These are phyloP conservation scores for Xanthoparmelia taractica DNA, from an alignment of 495 filamentous ascomycete species.

Conservation along the genomic window DNA sequence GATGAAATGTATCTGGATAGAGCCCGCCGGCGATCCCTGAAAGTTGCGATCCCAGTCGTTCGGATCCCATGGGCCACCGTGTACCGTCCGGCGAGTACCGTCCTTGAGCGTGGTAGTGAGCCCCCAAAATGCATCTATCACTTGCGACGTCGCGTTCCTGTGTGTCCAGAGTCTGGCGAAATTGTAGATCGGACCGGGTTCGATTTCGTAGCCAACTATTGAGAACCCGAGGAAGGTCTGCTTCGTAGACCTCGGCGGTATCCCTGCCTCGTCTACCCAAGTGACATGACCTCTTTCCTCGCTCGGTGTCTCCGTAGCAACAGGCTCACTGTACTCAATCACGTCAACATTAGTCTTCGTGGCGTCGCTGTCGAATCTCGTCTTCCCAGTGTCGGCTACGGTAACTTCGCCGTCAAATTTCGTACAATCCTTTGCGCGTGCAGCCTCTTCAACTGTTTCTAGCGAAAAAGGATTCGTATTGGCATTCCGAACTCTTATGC, in stretches of 20 bases:
- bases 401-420: background rate
- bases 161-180: slow-evolving; percentile 4
- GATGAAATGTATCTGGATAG: slow-evolving; percentile 2
- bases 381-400: background rate
- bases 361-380: background rate
- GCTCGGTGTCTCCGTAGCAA: background rate
- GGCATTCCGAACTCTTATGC: background rate
- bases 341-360: background rate
- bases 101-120: background rate
- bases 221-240: slow-evolving; percentile 12
- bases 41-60: slow-evolving; percentile 4
- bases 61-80: background rate
- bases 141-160: slow-evolving; percentile 2
- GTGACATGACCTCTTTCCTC: background rate
- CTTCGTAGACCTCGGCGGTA: background rate
- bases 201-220: slow-evolving; percentile 5
- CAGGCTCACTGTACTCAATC: background rate
- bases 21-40: slow-evolving; percentile 6
- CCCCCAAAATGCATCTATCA: background rate
- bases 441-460: too few relatives aligned
- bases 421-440: too few relatives aligned
- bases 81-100: background rate
- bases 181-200: slow-evolving; percentile 11
- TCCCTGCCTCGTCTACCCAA: background rate
- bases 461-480: background rate